Evolutionary conservation across 306 rosid genomes (phyloP).

Genomic region (Casuarina cunninghamiana): DNA sequence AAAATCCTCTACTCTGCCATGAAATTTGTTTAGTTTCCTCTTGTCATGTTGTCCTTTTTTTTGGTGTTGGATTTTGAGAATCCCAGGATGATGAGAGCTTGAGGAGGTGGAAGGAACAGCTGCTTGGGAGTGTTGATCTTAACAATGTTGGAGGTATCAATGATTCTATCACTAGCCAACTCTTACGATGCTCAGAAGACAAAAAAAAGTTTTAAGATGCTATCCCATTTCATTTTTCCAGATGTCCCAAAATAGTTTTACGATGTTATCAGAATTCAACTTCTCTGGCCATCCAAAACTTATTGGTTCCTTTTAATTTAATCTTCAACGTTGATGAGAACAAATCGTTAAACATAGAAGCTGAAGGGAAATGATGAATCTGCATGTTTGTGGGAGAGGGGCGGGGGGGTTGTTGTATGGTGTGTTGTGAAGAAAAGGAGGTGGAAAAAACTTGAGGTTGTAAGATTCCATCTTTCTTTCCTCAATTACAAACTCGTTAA

Average conservation of each 20-base stretch:
- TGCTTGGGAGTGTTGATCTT: conserved; percentile 90
- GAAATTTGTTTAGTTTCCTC: background rate
- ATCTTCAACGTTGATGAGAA: background rate
- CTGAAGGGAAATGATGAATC: conserved; percentile 1
- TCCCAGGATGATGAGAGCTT: conserved; percentile 92
- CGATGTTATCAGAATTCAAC: background rate
- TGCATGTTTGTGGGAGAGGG: background rate
- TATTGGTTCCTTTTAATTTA: background rate
- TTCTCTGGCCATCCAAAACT: background rate
- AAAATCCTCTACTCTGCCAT: background rate
- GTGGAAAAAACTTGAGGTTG: too few species aligned
- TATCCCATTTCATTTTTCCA: conserved; percentile 1
- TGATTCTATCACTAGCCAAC: background rate
- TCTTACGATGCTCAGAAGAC: too few species aligned
- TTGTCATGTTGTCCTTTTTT: background rate
- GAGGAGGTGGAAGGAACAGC: conserved; percentile 98
- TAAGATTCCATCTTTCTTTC: background rate
- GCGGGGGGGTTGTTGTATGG: too few species aligned
- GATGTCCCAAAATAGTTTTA: background rate
- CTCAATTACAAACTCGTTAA: background rate
- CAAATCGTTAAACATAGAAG: background rate
- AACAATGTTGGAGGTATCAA: conserved; percentile 76
- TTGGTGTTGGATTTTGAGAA: conserved; percentile 11
- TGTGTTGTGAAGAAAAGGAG: too few species aligned
- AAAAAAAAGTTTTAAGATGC: background rate